Base-by-base conservation (phyloP, 2,329 filamentous ascomycete genomes). In the Talaromyces marneffei region DNA sequence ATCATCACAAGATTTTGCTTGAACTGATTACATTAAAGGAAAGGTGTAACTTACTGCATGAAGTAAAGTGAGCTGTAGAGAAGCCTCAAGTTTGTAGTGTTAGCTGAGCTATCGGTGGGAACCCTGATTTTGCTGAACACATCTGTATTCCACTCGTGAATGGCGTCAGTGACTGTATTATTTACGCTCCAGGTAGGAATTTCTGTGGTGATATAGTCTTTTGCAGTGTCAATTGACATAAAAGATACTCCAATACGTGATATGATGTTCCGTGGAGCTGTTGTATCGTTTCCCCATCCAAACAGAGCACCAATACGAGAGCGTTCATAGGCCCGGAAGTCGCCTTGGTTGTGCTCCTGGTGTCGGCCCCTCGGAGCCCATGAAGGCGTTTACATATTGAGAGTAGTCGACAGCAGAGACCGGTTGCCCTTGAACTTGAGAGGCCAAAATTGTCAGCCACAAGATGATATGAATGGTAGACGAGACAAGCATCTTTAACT, bases 171-270 rank as follows among this genome's bases (percentile, higher is more conserved):
- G 1, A 79, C 78, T 0, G 84, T 78, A 5, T 71, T 72, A 1
- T 83, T 77, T 59, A 91, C 86, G 63, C 86, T 81, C 63, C 83
- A 88, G 4, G 81, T 77, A 0, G 87, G 83, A 5, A 90, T 87
- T 67, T 91, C 88, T 0, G 68, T 73, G 69, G 88, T 82, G 0
- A 86, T 87, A 67, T 86, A 88, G 3, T 78, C 71, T 64, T 87
- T 90, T 1, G 88, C 88, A 71, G 85, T 82, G 1, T 81, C 79
- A 2, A 74, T 72, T 65, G 85, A 88, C 66, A 90, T 85, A 70
- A 88, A 87, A 59, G 87, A 90, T 14, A 89, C 76, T 0, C 87
- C 87, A 14, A 88, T 83, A 39, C 87, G 81, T 4, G 82, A 87
- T 7, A 80, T 74, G 12, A 90, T 80, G 5, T 83, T 31, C 20